phyloP scores from a whole-genome alignment of 2,329 filamentous ascomycete genomes.

The Neodidymelliopsis sp. region DNA sequence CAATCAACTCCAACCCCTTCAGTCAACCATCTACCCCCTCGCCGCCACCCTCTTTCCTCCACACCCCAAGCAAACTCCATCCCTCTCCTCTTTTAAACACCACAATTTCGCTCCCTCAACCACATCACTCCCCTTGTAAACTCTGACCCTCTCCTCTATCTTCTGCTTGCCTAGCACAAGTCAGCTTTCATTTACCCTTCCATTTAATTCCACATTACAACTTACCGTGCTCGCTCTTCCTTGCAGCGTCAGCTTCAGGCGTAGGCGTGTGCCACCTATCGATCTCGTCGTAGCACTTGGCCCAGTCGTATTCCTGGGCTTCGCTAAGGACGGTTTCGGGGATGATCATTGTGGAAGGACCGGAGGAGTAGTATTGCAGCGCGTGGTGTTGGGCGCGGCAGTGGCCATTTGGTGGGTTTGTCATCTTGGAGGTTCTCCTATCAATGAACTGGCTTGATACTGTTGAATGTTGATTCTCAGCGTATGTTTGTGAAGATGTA shows the following conservation, averaged over 20 bases:
- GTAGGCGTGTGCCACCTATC: slow-evolving; percentile 12
- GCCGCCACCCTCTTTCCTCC: slow-evolving; percentile 3
- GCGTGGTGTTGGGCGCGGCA: slow-evolving; percentile 36
- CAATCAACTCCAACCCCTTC: too few relatives aligned
- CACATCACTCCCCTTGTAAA: slow-evolving; percentile 1
- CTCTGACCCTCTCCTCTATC: slow-evolving; percentile 1
- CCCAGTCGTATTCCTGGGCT: slow-evolving; percentile 30
- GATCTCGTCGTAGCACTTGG: slow-evolving; percentile 15
- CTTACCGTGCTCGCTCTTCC: too few relatives aligned
- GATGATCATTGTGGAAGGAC: slow-evolving; percentile 28
- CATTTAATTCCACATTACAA: too few relatives aligned
- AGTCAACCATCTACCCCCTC: not conserved
- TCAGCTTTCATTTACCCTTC: too few relatives aligned
- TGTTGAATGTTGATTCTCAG: not conserved
- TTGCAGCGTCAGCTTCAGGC: too few relatives aligned
- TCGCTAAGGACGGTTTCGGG: slow-evolving; percentile 23
- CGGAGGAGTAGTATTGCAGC: slow-evolving; percentile 26
- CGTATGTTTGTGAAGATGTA: too few relatives aligned
- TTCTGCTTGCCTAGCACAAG: too few relatives aligned
- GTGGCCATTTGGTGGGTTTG: slow-evolving; percentile 25
- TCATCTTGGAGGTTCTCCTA: not conserved
- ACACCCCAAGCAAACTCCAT: slow-evolving; percentile 12
- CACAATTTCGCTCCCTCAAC: slow-evolving; percentile 11
- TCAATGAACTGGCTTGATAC: not conserved
- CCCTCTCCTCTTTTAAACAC: slow-evolving; percentile 9